Conservation (phyloP, 305 asterid species). For the Fraxinus latifolia region DNA sequence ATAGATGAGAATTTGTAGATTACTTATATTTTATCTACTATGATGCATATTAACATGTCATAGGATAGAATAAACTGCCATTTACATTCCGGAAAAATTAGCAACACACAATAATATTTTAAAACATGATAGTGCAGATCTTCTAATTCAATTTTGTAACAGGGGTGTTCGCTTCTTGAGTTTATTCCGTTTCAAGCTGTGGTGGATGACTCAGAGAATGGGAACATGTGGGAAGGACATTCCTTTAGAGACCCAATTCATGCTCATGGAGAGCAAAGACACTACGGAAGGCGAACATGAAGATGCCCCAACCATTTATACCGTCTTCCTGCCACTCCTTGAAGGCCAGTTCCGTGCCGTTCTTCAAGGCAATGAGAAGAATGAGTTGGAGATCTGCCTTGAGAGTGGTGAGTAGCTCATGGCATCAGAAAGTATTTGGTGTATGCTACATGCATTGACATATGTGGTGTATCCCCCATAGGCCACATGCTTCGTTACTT, state of each 20-base stretch:
- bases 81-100: not conserved
- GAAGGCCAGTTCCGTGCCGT: slow-evolving; percentile 51
- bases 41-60: not conserved
- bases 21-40: not conserved
- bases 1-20: not conserved
- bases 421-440: slow-evolving; percentile 16
- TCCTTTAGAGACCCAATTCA: slow-evolving; percentile 93
- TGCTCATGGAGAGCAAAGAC: slow-evolving; percentile 90
- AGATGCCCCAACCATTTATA: slow-evolving; percentile 63
- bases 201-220: slow-evolving; percentile 99
- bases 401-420: slow-evolving; percentile 50
- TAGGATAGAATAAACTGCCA: not conserved
- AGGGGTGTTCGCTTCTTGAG: slow-evolving; percentile 91
- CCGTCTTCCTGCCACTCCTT: slow-evolving; percentile 48
- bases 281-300: slow-evolving; percentile 51
- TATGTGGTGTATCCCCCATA: not conserved
- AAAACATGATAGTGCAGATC: not conserved
- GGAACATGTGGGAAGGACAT: slow-evolving; percentile 87
- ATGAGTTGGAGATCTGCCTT: slow-evolving; percentile 50
- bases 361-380: slow-evolving; percentile 48
- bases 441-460: slow-evolving; percentile 7
- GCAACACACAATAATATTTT: not conserved
- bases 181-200: slow-evolving; percentile 91
- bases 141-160: slow-evolving; percentile 16
- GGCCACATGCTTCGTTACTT: not conserved